Evolutionary conservation across 2,329 filamentous ascomycete species (phyloP).

Genomic region (Pyrenochaeta sp.): DNA sequence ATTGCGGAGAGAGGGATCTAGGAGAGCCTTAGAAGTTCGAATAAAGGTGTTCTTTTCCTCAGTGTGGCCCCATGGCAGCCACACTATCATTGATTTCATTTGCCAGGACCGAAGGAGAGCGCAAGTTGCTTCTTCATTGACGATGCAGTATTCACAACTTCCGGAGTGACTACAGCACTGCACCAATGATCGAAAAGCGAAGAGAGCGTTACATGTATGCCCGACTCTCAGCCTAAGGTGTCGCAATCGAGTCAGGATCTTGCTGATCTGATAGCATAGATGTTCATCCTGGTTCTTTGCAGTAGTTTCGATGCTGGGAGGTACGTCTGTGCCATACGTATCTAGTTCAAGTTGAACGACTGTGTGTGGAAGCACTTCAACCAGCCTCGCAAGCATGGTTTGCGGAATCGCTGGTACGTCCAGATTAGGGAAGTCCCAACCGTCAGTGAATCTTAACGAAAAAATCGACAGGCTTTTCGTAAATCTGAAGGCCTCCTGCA

Average conservation of each 20-base stretch:
- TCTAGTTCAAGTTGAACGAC: conserved; percentile 22
- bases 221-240: conserved; percentile 19
- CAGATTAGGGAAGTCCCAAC: conserved; percentile 21
- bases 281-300: conserved; percentile 1
- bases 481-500: conserved; percentile 2
- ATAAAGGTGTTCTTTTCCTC: conserved; percentile 1
- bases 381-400: conserved; percentile 13
- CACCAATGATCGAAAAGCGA: not conserved
- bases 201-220: conserved; percentile 15
- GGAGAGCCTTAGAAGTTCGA: not conserved
- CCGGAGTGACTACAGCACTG: not conserved
- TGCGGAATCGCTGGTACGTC: conserved; percentile 21
- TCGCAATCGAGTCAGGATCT: conserved; percentile 15
- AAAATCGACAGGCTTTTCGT: conserved; percentile 16
- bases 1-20: conserved; percentile 2
- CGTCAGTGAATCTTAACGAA: conserved; percentile 19
- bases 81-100: conserved; percentile 9
- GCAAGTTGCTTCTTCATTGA: not conserved
- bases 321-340: conserved; percentile 16
- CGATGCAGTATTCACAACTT: not conserved
- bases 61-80: conserved; percentile 13
- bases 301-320: conserved; percentile 5
- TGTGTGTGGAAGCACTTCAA: conserved; percentile 15
- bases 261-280: conserved; percentile 19
- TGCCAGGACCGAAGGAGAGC: conserved; percentile 3